Conservation (phyloP, 2,329 filamentous ascomycete genomes). For the Reticulascus tulasneorum region DNA sequence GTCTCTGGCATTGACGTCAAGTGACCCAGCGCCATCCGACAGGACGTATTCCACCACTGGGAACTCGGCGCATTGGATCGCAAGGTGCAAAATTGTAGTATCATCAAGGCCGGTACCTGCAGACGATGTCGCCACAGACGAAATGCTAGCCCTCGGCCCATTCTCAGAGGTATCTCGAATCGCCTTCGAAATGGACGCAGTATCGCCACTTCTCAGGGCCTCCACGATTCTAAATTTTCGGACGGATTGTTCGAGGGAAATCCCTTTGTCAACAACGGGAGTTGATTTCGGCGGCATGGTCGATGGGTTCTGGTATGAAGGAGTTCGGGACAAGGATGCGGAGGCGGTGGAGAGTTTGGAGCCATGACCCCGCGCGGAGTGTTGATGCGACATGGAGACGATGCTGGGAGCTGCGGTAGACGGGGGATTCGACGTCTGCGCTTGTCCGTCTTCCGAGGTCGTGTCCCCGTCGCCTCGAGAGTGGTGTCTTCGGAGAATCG, state of each 20-base stretch:
- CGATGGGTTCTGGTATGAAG: slow-evolving; percentile 28
- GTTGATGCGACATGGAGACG: slow-evolving; percentile 32
- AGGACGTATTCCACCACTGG: slow-evolving; percentile 94
- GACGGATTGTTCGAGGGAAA: slow-evolving; percentile 84
- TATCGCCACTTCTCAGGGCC: slow-evolving; percentile 85
- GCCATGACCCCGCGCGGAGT: slow-evolving; percentile 37
- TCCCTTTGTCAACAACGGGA: slow-evolving; percentile 35
- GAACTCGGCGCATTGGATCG: slow-evolving; percentile 90
- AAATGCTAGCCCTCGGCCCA: slow-evolving; percentile 52
- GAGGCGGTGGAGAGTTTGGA: slow-evolving; percentile 43
- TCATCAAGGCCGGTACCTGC: slow-evolving; percentile 62
- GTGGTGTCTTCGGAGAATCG: slow-evolving; percentile 52
- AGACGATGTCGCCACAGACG: slow-evolving; percentile 43
- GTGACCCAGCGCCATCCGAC: slow-evolving; percentile 60
- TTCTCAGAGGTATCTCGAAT: slow-evolving; percentile 63
- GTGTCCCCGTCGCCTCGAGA: slow-evolving; percentile 48
- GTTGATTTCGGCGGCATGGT: slow-evolving; percentile 11
- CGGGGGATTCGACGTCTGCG: slow-evolving; percentile 21
- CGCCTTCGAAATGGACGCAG: slow-evolving; percentile 80
- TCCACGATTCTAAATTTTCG: slow-evolving; percentile 93
- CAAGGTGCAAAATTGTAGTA: slow-evolving; percentile 86
- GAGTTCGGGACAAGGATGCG: slow-evolving; percentile 34
- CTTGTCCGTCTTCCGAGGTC: slow-evolving; percentile 43
- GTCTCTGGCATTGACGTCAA: slow-evolving; percentile 87
- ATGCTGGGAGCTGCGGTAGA: slow-evolving; percentile 28